Base-by-base conservation (phyloP, 768 basidiomycete species). In the Pisolithus tinctorius region DNA sequence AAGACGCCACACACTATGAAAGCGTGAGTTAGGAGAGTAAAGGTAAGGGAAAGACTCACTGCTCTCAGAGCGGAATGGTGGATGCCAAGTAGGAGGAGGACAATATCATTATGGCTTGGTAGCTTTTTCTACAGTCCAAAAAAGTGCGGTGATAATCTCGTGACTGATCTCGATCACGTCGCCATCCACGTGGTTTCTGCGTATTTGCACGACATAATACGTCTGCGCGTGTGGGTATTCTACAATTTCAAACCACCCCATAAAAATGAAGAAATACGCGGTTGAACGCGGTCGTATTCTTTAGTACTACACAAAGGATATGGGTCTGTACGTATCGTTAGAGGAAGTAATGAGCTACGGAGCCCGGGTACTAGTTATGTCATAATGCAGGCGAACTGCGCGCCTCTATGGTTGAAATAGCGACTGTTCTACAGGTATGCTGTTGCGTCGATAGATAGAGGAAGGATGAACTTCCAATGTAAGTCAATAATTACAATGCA, bases 391-490 rank as follows among this genome's bases (percentile, higher is more conserved):
- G 44, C 56, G 51, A 30, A 52, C 58, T 46, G 38, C 48, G 51
- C 45, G 52, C 52, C 46, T 50, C 52, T 45, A 45, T 47, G 51
- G 56, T 51, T 50, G 54, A 47, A 20, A 39, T 48, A 37, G 37
- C 49, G 31, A 45, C 55, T 45, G 71, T 70, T 77, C 71, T 76
- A 74, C 62, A 62, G 55, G 66, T 63, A 69, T 64, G 56, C 66
- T 67, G 71, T 52, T 60, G 73, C 69, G 65, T 27, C 71, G 63
- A 55, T 67, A 72, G 74, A 74, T 76, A 68, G 70, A 63, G 86
- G 86, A 92, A 92, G 89, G 89, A 92, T 92, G 89, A 92, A 88
- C 89, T 92, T 91, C 89, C 88, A 60, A 81, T 85, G 80, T 60
- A 37, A 71, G 59, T 59, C 48, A 57, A 58, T 55, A 63, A 47